These are phyloP conservation scores for Berberis thunbergii DNA, from an alignment of 164 flowering plant species.

Conservation along the genomic window DNA sequence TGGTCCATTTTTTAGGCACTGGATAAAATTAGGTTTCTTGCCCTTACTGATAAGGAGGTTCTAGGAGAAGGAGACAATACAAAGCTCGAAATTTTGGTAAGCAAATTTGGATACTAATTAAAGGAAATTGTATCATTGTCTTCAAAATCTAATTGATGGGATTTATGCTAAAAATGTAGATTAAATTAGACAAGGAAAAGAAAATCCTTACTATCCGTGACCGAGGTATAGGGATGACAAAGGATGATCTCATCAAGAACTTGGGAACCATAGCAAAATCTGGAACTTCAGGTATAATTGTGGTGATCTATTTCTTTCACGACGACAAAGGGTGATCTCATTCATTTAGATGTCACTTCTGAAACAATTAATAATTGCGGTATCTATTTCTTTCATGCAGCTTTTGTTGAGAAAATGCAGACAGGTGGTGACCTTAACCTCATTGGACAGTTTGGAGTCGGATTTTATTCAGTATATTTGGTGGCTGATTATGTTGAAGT, in stretches of 20 bases:
- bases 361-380: too few species aligned
- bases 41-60: conserved; percentile 85
- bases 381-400: conserved; percentile 27
- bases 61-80: conserved; percentile 92
- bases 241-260: conserved; percentile 95
- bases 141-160: not conserved
- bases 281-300: conserved; percentile 78
- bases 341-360: too few species aligned
- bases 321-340: too few species aligned
- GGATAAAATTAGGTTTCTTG: conserved; percentile 90
- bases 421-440: conserved; percentile 89
- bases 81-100: conserved; percentile 88
- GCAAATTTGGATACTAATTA: conserved; percentile 8
- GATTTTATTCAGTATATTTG: conserved; percentile 94
- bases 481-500: conserved; percentile 98
- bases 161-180: conserved; percentile 35
- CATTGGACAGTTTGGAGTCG: conserved; percentile 99
- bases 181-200: conserved; percentile 91
- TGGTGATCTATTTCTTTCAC: too few species aligned
- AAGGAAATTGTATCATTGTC: not conserved
- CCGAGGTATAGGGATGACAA: conserved; percentile 97
- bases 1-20: conserved; percentile 48
- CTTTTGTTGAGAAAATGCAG: conserved; percentile 95
- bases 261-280: conserved; percentile 97
- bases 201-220: conserved; percentile 87